phyloP scores from a whole-genome alignment of 2,329 filamentous ascomycete species.

The Cordyceps pruinosa region DNA sequence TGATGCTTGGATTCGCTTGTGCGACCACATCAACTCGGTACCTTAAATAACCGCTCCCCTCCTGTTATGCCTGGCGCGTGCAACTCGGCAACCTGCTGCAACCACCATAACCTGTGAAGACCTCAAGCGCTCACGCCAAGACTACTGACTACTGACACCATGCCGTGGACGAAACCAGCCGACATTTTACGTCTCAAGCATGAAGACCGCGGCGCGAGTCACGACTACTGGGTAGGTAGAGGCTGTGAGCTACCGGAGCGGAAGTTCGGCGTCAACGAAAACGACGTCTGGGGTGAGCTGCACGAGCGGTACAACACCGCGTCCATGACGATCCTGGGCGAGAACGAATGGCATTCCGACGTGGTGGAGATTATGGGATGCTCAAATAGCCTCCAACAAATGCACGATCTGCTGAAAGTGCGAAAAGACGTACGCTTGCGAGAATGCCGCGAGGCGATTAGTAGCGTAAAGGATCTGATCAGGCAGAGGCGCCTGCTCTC shows the following conservation, averaged over 20 bases:
- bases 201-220: neutral
- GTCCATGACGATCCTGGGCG: neutral
- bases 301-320: neutral
- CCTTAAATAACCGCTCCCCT: no score
- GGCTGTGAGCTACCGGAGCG: neutral
- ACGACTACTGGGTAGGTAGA: neutral
- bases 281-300: neutral
- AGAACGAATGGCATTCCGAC: neutral
- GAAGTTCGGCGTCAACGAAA: neutral
- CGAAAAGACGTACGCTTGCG: neutral
- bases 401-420: neutral
- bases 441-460: neutral
- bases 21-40: no score
- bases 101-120: no score
- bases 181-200: no score
- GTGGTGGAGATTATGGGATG: neutral
- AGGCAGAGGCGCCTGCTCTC: neutral
- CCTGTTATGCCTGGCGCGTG: no score
- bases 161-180: neutral
- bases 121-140: neutral
- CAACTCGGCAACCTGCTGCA: no score
- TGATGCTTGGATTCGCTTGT: no score
- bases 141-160: no score
- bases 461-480: no score
- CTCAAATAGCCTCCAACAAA: neutral